Evolutionary conservation across 208 protist genomes (phyloP).

Genomic region (Phytomonas sp.): DNA sequence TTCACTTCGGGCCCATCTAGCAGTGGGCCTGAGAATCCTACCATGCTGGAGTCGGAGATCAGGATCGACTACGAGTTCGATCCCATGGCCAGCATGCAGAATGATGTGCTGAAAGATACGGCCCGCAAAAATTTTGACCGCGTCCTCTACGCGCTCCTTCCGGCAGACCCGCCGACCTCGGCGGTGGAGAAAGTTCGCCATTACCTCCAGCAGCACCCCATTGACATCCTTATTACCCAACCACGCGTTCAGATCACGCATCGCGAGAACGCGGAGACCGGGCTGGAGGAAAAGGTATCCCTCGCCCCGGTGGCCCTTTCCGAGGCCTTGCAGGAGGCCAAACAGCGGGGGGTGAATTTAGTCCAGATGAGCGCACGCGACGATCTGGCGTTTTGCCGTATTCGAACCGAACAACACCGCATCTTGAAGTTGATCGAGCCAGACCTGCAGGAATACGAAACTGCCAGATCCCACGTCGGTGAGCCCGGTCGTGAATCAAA

Average conservation of each 20-base stretch:
- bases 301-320: slow-evolving; percentile 55
- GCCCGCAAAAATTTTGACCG: slow-evolving; percentile 49
- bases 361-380: slow-evolving; percentile 74
- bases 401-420: slow-evolving; percentile 56
- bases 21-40: background rate
- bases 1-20: background rate
- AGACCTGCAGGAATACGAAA: slow-evolving; percentile 39
- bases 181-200: slow-evolving; percentile 41
- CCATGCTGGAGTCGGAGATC: background rate
- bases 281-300: slow-evolving; percentile 47
- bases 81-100: slow-evolving; percentile 60
- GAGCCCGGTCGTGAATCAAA: slow-evolving; percentile 9
- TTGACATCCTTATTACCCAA: slow-evolving; percentile 65
- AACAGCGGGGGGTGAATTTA: slow-evolving; percentile 54
- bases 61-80: slow-evolving; percentile 65
- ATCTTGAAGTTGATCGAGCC: slow-evolving; percentile 48
- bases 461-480: background rate
- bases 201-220: slow-evolving; percentile 69
- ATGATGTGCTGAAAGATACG: slow-evolving; percentile 62
- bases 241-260: slow-evolving; percentile 76
- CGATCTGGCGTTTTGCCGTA: slow-evolving; percentile 73
- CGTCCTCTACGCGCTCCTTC: slow-evolving; percentile 45
- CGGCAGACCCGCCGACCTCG: slow-evolving; percentile 25
- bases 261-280: slow-evolving; percentile 59
- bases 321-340: slow-evolving; percentile 65